Evolutionary conservation across 768 basidiomycete genomes (phyloP), one percentile per base, ranked within the genome.

Genomic region (Gloeostereum incarnatum): DNA sequence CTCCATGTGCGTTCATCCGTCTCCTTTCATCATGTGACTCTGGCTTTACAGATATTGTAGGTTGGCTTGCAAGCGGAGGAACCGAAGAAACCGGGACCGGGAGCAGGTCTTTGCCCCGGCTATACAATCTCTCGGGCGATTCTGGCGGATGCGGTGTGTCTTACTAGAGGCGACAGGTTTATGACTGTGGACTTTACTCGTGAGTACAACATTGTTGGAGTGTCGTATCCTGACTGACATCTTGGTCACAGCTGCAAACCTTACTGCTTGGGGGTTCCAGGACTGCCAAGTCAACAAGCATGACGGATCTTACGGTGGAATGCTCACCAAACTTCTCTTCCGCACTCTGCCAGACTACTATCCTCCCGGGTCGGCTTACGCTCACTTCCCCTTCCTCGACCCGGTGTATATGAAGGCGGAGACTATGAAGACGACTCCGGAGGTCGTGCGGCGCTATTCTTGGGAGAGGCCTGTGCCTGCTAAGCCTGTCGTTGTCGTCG

Each of bases 361-460:
- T 55, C 72, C 75, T 8, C 59, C 66, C 17, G 67, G 71, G 11
- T 81, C 78, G 8, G 67, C 68, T 2, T 85, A 86, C 49, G 84
- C 75, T 1, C 78, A 82, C 51, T 91, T 91, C 70, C 87, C 89
- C 7, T 82, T 92, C 69, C 51, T 82, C 49, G 73, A 71, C 3
- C 86, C 87, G 45, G 45, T 56, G 2, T 50, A 54, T 33, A 49
- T 82, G 42, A 41, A 41, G 31, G 51, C 62, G 34, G 53, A 42
- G n/a, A 47, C 55, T 35, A 54, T 41, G 37, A 47, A 21, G 29
- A 16, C 9, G 18, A n/a, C 22, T 9, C 16, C n/a, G 27, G 38
- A 5, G 47, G 51, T 7, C 38, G 61, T 6, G 61, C 59, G 29
- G 44, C 55, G 2, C 63, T 88, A 88, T 48, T 58, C 53, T 9